Base-by-base conservation (phyloP, 306 rosid species). In the Lathyrus aphaca region DNA sequence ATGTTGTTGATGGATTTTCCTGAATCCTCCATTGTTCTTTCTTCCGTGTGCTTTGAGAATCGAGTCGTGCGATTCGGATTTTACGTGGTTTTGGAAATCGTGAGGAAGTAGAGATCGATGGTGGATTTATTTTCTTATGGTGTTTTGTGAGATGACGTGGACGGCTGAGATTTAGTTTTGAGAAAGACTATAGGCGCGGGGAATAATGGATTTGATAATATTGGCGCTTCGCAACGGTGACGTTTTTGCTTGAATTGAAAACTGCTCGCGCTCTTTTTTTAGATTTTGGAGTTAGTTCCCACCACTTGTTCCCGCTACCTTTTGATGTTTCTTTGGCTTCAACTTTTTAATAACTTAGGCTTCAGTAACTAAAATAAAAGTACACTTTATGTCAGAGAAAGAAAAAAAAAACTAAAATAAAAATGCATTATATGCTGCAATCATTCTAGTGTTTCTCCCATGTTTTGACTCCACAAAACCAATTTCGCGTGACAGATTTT, bases 11-110 rank as follows among this genome's bases (percentile, higher is more conserved):
- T 44, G 1, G 40, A 16, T 5, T 61, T 79, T 38, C 56, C 62
- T 38, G 85, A 80, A 19, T 57, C 84, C n/a, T 51, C 85, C 96
- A 86, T 93, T 17, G 10, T 53, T 8, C 10, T 35, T 35, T 35
- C 10, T 8, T 35, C 8, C 11, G 32, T 21, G 30, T 6, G 23
- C 3, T 6, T 6, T 48, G 19, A 19, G 4, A 35, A 6, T 35
- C 1, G 39, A 35, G 9, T 35, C 10, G 3, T 35, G 3, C 39
- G 10, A 1, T 35, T 6, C 10, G 5, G 25, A 2, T 12, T 6
- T 18, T 12, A 3, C 0, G 25, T 8, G 56, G 19, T 16, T 27
- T 37, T 4, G 44, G 12, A 15, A 56, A 42, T 40, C 4, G 62
- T 9, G 55, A 40, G 27, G 44, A 66, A 66, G 63, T 14, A 3